These are phyloP conservation scores for Acanthamoeba culbertsoni DNA, from an alignment of 208 protist genomes.

Conservation along the genomic window DNA sequence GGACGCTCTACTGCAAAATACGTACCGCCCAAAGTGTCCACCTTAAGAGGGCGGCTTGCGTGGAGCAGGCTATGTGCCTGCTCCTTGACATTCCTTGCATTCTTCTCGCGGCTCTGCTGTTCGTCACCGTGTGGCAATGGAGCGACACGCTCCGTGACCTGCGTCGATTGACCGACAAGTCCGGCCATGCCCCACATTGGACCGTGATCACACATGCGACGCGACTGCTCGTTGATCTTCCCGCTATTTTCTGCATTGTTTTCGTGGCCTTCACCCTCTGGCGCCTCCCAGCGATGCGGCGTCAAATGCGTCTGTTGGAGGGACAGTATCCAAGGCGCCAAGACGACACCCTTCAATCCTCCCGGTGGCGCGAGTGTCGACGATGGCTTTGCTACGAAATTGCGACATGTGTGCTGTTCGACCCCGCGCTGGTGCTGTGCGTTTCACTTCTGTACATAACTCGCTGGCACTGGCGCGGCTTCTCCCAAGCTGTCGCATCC, in stretches of 20 bases:
- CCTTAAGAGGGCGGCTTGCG: not conserved
- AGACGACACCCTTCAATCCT: not conserved
- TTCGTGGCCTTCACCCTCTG: not conserved
- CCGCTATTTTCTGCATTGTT: not conserved
- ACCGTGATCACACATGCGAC: not conserved
- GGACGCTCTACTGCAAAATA: not conserved
- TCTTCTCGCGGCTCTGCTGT: not conserved
- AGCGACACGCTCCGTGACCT: not conserved
- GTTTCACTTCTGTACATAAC: not conserved
- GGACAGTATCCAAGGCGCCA: not conserved
- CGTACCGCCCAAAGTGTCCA: not conserved
- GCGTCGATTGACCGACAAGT: not conserved
- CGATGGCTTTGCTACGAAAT: not conserved
- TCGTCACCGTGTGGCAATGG: not conserved
- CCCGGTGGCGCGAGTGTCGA: not conserved
- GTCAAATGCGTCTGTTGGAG: not conserved
- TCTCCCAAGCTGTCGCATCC: too few relatives aligned
- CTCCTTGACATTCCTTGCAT: not conserved
- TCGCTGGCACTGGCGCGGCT: not conserved
- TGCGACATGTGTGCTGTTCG: not conserved
- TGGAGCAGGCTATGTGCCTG: not conserved
- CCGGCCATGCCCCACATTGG: not conserved
- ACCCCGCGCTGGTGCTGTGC: not conserved
- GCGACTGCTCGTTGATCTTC: not conserved
- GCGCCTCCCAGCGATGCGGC: not conserved